Base-by-base conservation (phyloP, 257 asterid genomes). In the Solanum dulcamara region DNA sequence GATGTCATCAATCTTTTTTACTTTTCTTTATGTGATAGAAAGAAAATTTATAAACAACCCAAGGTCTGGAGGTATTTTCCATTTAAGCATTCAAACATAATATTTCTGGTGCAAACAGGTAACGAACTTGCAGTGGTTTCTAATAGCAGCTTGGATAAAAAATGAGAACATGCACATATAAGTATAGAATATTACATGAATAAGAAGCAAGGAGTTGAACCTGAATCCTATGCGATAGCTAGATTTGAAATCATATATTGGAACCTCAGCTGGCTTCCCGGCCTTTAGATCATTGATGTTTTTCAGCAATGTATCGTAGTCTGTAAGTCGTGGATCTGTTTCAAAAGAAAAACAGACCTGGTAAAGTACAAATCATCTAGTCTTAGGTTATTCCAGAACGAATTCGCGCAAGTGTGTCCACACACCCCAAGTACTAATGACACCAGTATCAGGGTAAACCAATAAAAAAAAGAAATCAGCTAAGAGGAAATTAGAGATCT, bases 321-420 rank as follows among this genome's bases (percentile, higher is more conserved):
- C 99, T 72, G 99, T 97, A 92, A 97, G 90, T 75, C 99, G 97
- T 87, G 99, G 99, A 85, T 97, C 99, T 97, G 96, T 84, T 82
- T 33, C 33, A 62, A 84, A 85, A 70, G 60, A 74, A 86, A 71
- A 87, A 79, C 3, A 50, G 83, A 79, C 64, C 44, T 48, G 83
- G 44, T 79, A 50, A 46, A 44, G 62, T 46, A 77, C 26, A 77
- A 77, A 79, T 48, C 30, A 48, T 79, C 62, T 79, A 79, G 64
- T 79, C 42, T 30, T 48, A 5, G 48, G 30, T 48, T 79, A 79
- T 48, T 79, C 66, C 13, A 79, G n/a, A n/a, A n/a, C n/a, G n/a
- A n/a, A n/a, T n/a, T n/a, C n/a, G n/a, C n/a, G n/a, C n/a, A n/a
- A n/a, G n/a, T n/a, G n/a, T n/a, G n/a, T n/a, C n/a, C n/a, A n/a